A percentile compares a stretch with the other conserved stretches of the same genome.
Conservation (phyloP, 2,329 filamentous ascomycete genomes). For the Teratosphaeriaceae sp. region DNA sequence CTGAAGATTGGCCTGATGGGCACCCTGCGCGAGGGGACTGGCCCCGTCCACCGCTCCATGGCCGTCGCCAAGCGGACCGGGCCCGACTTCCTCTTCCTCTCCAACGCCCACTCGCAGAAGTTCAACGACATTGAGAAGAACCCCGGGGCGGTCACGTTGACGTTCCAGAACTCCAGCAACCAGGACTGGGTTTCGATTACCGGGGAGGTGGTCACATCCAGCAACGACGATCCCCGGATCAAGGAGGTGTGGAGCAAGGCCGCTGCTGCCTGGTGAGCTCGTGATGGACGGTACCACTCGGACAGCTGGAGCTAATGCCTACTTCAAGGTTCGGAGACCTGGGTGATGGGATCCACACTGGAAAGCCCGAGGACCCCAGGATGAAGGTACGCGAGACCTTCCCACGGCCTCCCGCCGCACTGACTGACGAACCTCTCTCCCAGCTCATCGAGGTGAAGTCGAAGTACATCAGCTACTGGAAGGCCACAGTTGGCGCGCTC, state of each 20-base stretch:
- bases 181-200: constrained; percentile 44
- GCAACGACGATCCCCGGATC: constrained; percentile 42
- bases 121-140: constrained; percentile 39
- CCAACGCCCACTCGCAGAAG: constrained; percentile 42
- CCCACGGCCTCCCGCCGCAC: too few species aligned
- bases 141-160: constrained; percentile 35
- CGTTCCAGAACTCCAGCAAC: constrained; percentile 41
- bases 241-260: constrained; percentile 39
- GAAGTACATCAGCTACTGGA: constrained; percentile 31
- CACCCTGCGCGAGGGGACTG: constrained; percentile 36
- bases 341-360: constrained; percentile 43
- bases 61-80: constrained; percentile 50
- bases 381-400: too few species aligned
- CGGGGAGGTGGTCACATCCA: constrained; percentile 35
- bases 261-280: constrained; percentile 41
- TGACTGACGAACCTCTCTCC: too few species aligned
- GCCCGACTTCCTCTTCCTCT: constrained; percentile 46
- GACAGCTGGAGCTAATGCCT: too few species aligned
- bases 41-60: constrained; percentile 44
- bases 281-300: too few species aligned
- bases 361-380: constrained; percentile 40
- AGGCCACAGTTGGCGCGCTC: constrained; percentile 21
- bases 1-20: constrained; percentile 40
- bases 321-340: constrained; percentile 48
- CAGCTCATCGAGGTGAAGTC: constrained; percentile 34